Percentiles rank a stretch among this genome's conserved stretches.
Conservation (phyloP, 2,329 filamentous ascomycete species). For the Stromatinia cepivora region DNA sequence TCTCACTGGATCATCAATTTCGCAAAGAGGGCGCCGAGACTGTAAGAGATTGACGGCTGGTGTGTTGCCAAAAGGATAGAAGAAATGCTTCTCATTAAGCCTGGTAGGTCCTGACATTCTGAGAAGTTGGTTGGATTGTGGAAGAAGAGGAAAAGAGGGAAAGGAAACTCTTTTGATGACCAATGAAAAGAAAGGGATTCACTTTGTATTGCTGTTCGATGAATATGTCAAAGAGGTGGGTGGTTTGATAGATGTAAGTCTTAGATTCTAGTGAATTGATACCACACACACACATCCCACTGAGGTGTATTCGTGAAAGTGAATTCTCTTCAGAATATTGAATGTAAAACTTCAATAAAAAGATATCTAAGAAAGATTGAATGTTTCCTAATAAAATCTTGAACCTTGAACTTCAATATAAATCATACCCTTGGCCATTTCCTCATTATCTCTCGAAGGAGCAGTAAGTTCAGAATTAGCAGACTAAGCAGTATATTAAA, state of each 20-base stretch:
- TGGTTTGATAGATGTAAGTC: not conserved
- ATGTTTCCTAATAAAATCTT: too few species aligned
- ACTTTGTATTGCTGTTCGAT: not conserved
- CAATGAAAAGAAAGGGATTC: not conserved
- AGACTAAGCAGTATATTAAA: too few species aligned
- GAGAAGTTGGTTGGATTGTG: not conserved
- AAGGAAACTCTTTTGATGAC: not conserved
- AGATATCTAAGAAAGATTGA: not conserved
- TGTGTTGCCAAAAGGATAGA: slow-evolving; percentile 26
- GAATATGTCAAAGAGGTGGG: not conserved
- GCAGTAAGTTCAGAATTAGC: too few species aligned
- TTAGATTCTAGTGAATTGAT: not conserved
- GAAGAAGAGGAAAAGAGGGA: too few species aligned
- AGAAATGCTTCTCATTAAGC: slow-evolving; percentile 4
- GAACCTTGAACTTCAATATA: too few species aligned
- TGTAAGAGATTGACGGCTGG: slow-evolving; percentile 24
- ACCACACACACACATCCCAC: not conserved
- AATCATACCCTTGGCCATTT: too few species aligned
- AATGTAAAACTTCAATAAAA: not conserved
- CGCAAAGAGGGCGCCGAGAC: slow-evolving; percentile 6
- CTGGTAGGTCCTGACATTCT: slow-evolving; percentile 11
- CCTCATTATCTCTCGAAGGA: too few species aligned
- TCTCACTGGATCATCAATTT: not conserved
- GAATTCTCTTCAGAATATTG: not conserved
- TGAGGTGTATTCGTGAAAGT: not conserved